Evolutionary conservation across 2,329 filamentous ascomycete species (phyloP).

Genomic region (Hypoxylon sp.): DNA sequence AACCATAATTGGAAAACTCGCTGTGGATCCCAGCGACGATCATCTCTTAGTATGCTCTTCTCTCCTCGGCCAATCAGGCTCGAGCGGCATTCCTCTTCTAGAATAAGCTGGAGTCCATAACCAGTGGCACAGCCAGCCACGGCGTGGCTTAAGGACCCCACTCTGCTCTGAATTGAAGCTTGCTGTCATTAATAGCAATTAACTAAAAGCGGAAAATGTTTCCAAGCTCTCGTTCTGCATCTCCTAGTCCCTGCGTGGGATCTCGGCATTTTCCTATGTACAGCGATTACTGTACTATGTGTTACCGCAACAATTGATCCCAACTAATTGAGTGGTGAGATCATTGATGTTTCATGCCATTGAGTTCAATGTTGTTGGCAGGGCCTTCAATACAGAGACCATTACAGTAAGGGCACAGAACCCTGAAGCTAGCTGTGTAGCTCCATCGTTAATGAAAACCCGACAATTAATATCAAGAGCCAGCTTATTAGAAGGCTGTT

Average conservation of each 20-base stretch:
- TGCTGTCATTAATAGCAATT: slow-evolving; percentile 13
- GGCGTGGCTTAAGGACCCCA: slow-evolving; percentile 30
- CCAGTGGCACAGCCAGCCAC: slow-evolving; percentile 17
- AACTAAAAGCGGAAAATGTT: slow-evolving; percentile 27
- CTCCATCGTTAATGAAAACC: slow-evolving; percentile 17
- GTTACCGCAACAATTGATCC: slow-evolving; percentile 19
- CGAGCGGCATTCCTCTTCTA: slow-evolving; percentile 34
- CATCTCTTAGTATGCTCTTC: slow-evolving; percentile 15
- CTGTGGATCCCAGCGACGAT: slow-evolving; percentile 37
- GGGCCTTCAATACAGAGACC: neutral
- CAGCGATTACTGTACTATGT: slow-evolving; percentile 40
- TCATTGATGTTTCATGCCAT: slow-evolving; percentile 31
- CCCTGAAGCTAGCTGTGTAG: slow-evolving; percentile 15
- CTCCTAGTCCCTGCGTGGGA: slow-evolving; percentile 18
- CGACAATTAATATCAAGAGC: slow-evolving; percentile 1
- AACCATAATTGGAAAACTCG: slow-evolving; percentile 28
- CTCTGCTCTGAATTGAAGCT: slow-evolving; percentile 24
- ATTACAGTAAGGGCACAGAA: slow-evolving; percentile 27
- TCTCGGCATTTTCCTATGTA: slow-evolving; percentile 24
- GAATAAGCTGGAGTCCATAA: slow-evolving; percentile 31
- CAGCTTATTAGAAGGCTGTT: slow-evolving; percentile 8
- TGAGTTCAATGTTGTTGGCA: slow-evolving; percentile 6
- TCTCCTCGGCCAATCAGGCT: slow-evolving; percentile 32
- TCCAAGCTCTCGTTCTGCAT: slow-evolving; percentile 2
- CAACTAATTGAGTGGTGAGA: slow-evolving; percentile 30